phyloP scores from a whole-genome alignment of 1,284 basidiomycete genomes.

The Ceraceosorus guamensis region DNA sequence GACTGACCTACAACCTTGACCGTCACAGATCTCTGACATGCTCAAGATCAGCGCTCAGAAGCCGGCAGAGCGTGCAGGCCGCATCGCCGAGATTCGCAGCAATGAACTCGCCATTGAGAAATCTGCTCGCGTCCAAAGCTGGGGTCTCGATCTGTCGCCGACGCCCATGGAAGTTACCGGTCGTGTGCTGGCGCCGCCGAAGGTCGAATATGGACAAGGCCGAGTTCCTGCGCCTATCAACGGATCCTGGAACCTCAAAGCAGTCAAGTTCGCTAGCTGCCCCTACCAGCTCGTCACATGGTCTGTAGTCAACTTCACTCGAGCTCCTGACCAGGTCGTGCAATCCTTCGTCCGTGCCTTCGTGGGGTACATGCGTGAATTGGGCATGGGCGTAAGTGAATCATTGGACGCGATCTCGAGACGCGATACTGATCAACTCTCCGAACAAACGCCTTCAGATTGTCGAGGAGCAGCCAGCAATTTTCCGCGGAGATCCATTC shows the following conservation, averaged over 20 bases:
- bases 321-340: slow-evolving; percentile 4
- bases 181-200: slow-evolving; percentile 45
- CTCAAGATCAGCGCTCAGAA: slow-evolving; percentile 21
- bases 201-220: slow-evolving; percentile 39
- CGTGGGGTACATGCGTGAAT: slow-evolving; percentile 4
- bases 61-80: slow-evolving; percentile 16
- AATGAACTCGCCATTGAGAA: slow-evolving; percentile 22
- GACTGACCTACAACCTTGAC: too few relatives aligned
- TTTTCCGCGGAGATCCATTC: background rate
- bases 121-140: slow-evolving; percentile 28
- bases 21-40: background rate
- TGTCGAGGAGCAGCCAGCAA: background rate
- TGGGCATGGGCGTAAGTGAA: slow-evolving; percentile 19
- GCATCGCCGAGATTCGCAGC: slow-evolving; percentile 19
- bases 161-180: slow-evolving; percentile 46
- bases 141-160: slow-evolving; percentile 49
- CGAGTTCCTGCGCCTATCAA: slow-evolving; percentile 9
- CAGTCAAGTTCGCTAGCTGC: slow-evolving; percentile 12
- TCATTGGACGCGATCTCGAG: slow-evolving; percentile 6
- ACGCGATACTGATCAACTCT: background rate
- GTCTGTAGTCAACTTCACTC: slow-evolving; percentile 26
- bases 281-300: slow-evolving; percentile 5
- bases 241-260: slow-evolving; percentile 31
- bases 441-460: background rate
- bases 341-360: slow-evolving; percentile 13